phyloP scores from a whole-genome alignment of 768 basidiomycete species.

The Agrocybe chaxingu region DNA sequence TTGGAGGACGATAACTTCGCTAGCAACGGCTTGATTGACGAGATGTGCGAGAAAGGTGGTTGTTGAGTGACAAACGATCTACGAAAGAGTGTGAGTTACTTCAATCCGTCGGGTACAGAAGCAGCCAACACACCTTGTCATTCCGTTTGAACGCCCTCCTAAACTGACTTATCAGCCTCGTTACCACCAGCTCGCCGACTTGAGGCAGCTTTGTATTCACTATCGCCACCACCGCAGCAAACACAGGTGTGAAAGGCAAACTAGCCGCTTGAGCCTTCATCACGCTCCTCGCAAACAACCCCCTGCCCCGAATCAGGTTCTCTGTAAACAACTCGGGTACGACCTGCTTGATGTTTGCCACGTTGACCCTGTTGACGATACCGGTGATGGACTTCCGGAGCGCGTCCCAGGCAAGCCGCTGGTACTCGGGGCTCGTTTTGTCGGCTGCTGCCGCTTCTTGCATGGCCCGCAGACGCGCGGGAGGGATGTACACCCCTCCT shows the following conservation, averaged over 20 bases:
- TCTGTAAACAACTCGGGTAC: conserved; percentile 90
- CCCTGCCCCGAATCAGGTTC: conserved; percentile 90
- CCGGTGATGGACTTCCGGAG: conserved; percentile 96
- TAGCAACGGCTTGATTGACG: conserved; percentile 90
- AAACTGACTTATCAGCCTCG: conserved; percentile 92
- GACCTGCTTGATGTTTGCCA: conserved; percentile 92
- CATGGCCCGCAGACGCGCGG: conserved; percentile 87
- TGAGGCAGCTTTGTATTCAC: conserved; percentile 97
- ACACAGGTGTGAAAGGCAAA: conserved; percentile 96
- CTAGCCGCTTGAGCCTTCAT: conserved; percentile 99
- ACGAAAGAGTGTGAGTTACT: not conserved
- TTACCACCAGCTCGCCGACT: conserved; percentile 89
- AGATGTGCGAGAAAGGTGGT: conserved; percentile 90
- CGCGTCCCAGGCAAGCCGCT: conserved; percentile 96
- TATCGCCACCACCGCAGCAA: conserved; percentile 90
- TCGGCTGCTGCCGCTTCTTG: conserved; percentile 80
- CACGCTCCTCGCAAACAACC: conserved; percentile 88
- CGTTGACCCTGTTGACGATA: conserved; percentile 99
- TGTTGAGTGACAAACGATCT: conserved; percentile 93
- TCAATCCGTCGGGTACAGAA: not conserved
- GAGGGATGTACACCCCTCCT: conserved; percentile 96
- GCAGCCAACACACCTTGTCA: conserved; percentile 74
- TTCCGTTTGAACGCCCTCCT: conserved; percentile 93
- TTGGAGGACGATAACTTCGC: conserved; percentile 92
- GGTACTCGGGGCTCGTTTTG: conserved; percentile 86